phyloP scores from a whole-genome alignment of 1,139 yeast species.

The Arxiozyma slooffiae region DNA sequence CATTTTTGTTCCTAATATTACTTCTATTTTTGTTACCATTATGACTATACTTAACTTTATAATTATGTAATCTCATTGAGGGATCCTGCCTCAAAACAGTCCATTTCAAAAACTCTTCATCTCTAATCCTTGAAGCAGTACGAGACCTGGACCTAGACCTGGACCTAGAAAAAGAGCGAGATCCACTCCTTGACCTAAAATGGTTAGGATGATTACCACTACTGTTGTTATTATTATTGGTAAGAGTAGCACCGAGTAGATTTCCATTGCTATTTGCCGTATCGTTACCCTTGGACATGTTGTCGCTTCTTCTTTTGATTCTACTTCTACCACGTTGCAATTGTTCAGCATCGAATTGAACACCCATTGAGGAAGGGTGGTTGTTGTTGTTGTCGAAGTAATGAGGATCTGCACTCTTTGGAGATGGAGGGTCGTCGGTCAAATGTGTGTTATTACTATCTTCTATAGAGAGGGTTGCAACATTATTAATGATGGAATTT shows the following conservation, averaged over 20 bases:
- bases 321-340: conserved; percentile 26
- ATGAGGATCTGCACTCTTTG: background rate
- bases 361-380: conserved; percentile 5
- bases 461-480: background rate
- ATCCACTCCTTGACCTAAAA: background rate
- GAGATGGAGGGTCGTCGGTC: background rate
- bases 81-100: conserved; percentile 28
- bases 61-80: conserved; percentile 42
- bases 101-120: conserved; percentile 28
- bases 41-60: conserved; percentile 3
- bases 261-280: background rate
- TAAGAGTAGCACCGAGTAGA: background rate
- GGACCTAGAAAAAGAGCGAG: conserved; percentile 14
- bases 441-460: background rate
- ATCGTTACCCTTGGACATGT: background rate
- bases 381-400: background rate
- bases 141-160: conserved; percentile 17
- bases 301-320: conserved; percentile 12
- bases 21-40: background rate
- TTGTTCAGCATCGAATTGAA: conserved; percentile 24
- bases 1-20: conserved; percentile 31
- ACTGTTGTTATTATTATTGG: no score
- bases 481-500: background rate
- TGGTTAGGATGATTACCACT: background rate
- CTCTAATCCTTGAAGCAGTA: conserved; percentile 17